A percentile compares a stretch with the other conserved stretches of the same genome.
Conservation (phyloP, 768 basidiomycete species). For the Russula earlei region DNA sequence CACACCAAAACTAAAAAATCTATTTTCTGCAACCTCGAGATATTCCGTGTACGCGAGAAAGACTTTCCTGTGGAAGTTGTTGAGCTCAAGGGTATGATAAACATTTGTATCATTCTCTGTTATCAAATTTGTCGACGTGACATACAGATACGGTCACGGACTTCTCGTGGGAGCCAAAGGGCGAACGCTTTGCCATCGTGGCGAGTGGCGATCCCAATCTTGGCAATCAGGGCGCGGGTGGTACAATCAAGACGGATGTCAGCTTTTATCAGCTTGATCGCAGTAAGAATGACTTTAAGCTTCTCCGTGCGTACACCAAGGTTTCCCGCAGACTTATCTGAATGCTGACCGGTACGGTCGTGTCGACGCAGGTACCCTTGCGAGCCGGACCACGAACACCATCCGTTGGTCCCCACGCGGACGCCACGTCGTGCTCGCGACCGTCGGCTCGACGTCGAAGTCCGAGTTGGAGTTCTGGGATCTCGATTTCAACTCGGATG, state of each 20-base stretch:
- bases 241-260: constrained; percentile 93
- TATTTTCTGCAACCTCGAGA: constrained; percentile 95
- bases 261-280: constrained; percentile 93
- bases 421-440: constrained; percentile 91
- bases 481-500: constrained; percentile 74
- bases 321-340: background rate
- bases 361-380: constrained; percentile 49
- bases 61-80: constrained; percentile 96
- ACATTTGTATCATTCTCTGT: background rate
- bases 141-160: constrained; percentile 73
- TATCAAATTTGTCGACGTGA: constrained; percentile 25
- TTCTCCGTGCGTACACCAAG: constrained; percentile 51
- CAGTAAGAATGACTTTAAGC: constrained; percentile 87
- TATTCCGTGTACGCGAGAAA: constrained; percentile 95
- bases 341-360: constrained; percentile 1
- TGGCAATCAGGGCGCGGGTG: constrained; percentile 80
- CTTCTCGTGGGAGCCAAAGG: constrained; percentile 99
- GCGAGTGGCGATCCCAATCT: constrained; percentile 91
- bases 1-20: constrained; percentile 99
- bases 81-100: constrained; percentile 76
- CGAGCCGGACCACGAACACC: constrained; percentile 82
- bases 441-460: constrained; percentile 89
- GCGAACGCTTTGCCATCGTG: constrained; percentile 89
- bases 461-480: constrained; percentile 99
- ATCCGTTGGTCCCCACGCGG: constrained; percentile 96